Evolutionary conservation across 345 rosid species (phyloP).

Genomic region (Eucalyptus sp.): DNA sequence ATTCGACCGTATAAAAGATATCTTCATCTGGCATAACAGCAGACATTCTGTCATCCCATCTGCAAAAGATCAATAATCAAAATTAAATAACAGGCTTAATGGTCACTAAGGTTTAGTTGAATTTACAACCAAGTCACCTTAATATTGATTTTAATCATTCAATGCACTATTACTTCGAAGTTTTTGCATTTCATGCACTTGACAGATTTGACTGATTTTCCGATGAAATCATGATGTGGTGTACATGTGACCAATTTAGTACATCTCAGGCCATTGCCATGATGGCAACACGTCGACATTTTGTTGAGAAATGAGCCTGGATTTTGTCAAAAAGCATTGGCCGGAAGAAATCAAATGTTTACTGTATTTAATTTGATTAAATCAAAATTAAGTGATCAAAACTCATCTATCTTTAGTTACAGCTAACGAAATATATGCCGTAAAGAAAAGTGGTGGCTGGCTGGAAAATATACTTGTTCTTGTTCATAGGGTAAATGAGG

Average conservation of each 20-base stretch:
- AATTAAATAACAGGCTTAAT: background rate
- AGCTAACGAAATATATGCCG: background rate
- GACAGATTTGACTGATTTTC: background rate
- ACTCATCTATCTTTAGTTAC: background rate
- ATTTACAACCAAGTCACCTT: background rate
- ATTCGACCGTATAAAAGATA: background rate
- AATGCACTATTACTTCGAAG: background rate
- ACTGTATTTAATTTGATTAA: background rate
- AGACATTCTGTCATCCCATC: constrained; percentile 3
- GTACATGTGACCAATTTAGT: background rate
- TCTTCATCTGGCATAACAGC: constrained; percentile 1
- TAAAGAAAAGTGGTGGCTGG: background rate
- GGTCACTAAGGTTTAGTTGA: background rate
- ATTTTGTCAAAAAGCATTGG: background rate
- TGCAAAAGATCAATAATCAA: background rate
- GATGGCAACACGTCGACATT: background rate
- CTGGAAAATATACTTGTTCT: background rate
- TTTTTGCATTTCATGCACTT: background rate
- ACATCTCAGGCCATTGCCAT: background rate
- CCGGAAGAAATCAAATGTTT: background rate
- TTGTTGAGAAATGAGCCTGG: background rate
- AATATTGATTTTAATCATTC: background rate
- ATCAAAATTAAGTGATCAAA: background rate
- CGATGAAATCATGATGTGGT: background rate
- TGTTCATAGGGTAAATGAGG: constrained; percentile 1